Conservation (phyloP, 208 protist genomes). For the Trypanosoma avium region DNA sequence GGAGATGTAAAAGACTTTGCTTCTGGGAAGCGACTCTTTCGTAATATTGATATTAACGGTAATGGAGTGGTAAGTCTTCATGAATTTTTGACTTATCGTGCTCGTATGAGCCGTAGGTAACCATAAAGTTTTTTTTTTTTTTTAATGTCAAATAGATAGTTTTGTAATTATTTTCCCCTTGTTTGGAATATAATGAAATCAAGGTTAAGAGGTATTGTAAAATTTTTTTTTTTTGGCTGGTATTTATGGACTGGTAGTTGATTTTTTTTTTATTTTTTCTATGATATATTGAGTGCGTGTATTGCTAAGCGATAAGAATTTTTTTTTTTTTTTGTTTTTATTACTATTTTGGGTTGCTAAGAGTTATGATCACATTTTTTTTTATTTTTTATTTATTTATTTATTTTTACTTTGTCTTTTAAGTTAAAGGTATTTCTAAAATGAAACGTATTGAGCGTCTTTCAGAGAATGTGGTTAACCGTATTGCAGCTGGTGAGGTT, state of each 20-base stretch:
- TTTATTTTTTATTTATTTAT: constrained; percentile 17
- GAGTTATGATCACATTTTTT: too few species aligned
- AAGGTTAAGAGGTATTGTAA: too few species aligned
- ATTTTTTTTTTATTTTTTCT: constrained; percentile 10
- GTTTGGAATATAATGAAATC: too few species aligned
- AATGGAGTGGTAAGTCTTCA: constrained; percentile 62
- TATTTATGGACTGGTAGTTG: neutral
- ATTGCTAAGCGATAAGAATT: neutral
- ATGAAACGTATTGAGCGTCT: constrained; percentile 89
- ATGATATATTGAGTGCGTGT: neutral
- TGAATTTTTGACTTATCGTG: constrained; percentile 74
- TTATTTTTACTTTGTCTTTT: constrained; percentile 24
- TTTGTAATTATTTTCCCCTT: too few species aligned
- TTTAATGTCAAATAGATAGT: too few species aligned
- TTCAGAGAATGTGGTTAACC: constrained; percentile 93
- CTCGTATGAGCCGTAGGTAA: constrained; percentile 23
- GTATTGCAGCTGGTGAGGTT: constrained; percentile 98
- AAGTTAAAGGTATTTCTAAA: neutral
- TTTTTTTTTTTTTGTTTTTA: neutral
- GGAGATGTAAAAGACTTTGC: constrained; percentile 43
- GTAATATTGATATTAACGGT: constrained; percentile 49
- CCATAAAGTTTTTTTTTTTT: neutral
- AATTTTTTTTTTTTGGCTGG: too few species aligned
- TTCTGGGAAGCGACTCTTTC: constrained; percentile 46
- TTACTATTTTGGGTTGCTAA: too few species aligned